These are phyloP conservation scores for Hypholoma sublateritium DNA, from an alignment of 768 basidiomycete species.

Conservation along the genomic window DNA sequence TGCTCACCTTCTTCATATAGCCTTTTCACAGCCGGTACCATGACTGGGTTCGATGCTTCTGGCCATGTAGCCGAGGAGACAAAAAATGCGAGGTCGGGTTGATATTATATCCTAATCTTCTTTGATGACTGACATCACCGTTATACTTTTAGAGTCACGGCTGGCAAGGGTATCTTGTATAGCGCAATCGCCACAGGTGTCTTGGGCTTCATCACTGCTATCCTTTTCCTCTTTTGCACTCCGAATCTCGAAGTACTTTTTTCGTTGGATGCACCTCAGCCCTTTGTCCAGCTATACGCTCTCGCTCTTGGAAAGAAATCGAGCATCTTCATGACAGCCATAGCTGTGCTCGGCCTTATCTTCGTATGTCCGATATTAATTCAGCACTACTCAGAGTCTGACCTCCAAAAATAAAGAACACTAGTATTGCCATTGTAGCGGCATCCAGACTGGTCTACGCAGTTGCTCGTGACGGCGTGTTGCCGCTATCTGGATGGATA, in stretches of 20 bases:
- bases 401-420: constrained; percentile 53
- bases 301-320: constrained; percentile 78
- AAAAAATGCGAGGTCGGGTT: constrained; percentile 66
- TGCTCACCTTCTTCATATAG: constrained; percentile 33
- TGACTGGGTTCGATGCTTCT: constrained; percentile 90
- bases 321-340: constrained; percentile 83
- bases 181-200: constrained; percentile 78
- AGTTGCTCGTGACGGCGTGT: constrained; percentile 90
- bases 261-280: constrained; percentile 79
- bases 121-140: neutral
- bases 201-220: constrained; percentile 75
- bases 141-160: constrained; percentile 52
- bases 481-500: constrained; percentile 84
- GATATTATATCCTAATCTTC: neutral
- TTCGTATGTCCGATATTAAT: constrained; percentile 49
- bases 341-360: constrained; percentile 84
- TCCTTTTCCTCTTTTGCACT: constrained; percentile 83
- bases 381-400: neutral
- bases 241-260: constrained; percentile 79
- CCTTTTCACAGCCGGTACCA: constrained; percentile 82
- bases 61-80: constrained; percentile 91
- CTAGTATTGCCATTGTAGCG: constrained; percentile 85
- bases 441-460: constrained; percentile 88
- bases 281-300: constrained; percentile 87
- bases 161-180: constrained; percentile 79